phyloP scores from a whole-genome alignment of 257 asterid species.

The Salvia hispanica region DNA sequence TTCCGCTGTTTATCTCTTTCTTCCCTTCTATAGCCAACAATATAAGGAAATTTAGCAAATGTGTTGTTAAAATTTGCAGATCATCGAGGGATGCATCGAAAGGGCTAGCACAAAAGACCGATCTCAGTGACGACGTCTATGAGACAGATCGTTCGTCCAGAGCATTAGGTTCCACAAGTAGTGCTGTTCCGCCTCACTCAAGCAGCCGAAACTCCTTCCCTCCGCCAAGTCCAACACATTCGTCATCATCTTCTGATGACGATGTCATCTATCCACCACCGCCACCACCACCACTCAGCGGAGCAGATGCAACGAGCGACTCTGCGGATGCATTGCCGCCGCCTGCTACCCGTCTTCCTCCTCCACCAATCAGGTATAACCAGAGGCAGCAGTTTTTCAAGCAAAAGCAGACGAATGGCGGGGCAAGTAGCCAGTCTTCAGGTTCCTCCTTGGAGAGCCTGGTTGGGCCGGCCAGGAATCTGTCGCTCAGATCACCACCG shows the following conservation, averaged over 20 bases:
- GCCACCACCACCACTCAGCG: conserved; percentile 38
- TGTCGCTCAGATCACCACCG: conserved; percentile 60
- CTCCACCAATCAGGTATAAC: conserved; percentile 74
- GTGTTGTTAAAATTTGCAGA: conserved; percentile 37
- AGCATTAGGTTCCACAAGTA: conserved; percentile 40
- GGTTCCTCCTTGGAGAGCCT: conserved; percentile 63
- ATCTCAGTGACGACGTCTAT: conserved; percentile 63
- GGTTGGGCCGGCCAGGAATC: conserved; percentile 63
- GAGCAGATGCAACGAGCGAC: conserved; percentile 41
- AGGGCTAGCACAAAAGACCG: conserved; percentile 37
- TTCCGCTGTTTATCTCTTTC: too few species aligned
- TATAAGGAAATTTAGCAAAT: too few species aligned
- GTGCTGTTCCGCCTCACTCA: conserved; percentile 43
- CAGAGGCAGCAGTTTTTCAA: conserved; percentile 82
- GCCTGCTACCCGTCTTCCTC: conserved; percentile 60
- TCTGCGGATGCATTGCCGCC: conserved; percentile 52
- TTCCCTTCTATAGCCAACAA: too few species aligned
- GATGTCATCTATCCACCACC: conserved; percentile 78
- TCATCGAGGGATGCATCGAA: conserved; percentile 69
- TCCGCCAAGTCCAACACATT: conserved; percentile 39
- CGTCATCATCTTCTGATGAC: conserved; percentile 49
- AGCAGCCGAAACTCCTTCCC: conserved; percentile 37
- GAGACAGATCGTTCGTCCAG: conserved; percentile 45
- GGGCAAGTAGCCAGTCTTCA: conserved; percentile 48
- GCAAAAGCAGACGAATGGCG: conserved; percentile 40